These are phyloP conservation scores for Talaromyces adpressus DNA, from an alignment of 495 filamentous ascomycete genomes.

Conservation along the genomic window DNA sequence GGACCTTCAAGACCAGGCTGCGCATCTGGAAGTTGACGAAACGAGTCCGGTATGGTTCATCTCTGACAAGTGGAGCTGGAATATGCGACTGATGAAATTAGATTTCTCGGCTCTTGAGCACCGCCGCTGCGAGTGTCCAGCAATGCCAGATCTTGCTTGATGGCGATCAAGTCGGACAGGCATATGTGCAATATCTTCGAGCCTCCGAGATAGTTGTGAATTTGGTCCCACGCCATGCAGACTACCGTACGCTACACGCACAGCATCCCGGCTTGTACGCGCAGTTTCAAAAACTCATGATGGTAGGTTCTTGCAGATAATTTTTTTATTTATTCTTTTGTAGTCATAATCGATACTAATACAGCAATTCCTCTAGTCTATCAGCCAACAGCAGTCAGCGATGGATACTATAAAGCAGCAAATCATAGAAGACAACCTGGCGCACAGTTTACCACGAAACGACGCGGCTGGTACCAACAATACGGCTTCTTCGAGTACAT, in stretches of 20 bases:
- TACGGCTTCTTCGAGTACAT: conserved; percentile 20
- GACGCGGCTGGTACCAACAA: conserved; percentile 11
- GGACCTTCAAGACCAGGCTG: conserved; percentile 53
- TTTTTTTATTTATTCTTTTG: background rate
- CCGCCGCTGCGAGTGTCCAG: conserved; percentile 29
- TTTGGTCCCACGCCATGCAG: conserved; percentile 64
- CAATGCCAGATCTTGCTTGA: conserved; percentile 28
- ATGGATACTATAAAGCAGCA: conserved; percentile 38
- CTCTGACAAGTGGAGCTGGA: background rate
- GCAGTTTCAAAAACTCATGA: conserved; percentile 36
- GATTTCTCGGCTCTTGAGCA: conserved; percentile 27
- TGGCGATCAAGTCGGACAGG: conserved; percentile 50
- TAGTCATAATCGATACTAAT: background rate
- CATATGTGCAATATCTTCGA: conserved; percentile 72
- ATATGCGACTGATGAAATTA: conserved; percentile 16
- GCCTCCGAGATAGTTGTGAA: conserved; percentile 71
- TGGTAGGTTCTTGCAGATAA: conserved; percentile 17
- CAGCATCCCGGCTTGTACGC: conserved; percentile 32
- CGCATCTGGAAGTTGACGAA: conserved; percentile 33
- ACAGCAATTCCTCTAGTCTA: conserved; percentile 15
- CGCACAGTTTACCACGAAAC: conserved; percentile 25
- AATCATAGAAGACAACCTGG: conserved; percentile 37
- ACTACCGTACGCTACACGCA: conserved; percentile 39
- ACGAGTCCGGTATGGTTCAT: conserved; percentile 31
- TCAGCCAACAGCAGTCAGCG: conserved; percentile 41